Conservation (phyloP, 2,329 filamentous ascomycete genomes). For the Didymella sp. region DNA sequence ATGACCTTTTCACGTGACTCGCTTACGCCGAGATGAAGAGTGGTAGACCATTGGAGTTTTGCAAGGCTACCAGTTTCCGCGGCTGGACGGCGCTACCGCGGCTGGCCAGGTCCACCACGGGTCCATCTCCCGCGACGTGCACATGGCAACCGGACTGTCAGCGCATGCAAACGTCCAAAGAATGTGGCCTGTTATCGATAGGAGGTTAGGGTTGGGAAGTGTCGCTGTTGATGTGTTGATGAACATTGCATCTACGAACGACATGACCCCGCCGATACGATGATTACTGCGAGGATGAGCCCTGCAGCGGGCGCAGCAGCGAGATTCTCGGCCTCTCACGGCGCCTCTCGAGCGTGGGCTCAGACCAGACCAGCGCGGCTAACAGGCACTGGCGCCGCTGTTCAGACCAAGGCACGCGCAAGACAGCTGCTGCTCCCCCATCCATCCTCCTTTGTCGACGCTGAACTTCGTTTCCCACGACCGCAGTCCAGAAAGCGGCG, state of each 20-base stretch:
- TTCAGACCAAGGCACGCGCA: slow-evolving; percentile 12
- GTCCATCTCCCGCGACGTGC: neutral
- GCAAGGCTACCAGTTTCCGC: slow-evolving; percentile 3
- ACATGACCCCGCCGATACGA: neutral
- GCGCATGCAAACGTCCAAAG: neutral
- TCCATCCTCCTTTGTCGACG: slow-evolving; percentile 8
- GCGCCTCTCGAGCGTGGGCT: slow-evolving; percentile 1
- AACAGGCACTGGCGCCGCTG: slow-evolving; percentile 1
- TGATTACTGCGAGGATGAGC: slow-evolving; percentile 10
- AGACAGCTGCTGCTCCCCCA: neutral
- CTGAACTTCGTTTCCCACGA: neutral
- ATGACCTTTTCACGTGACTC: neutral
- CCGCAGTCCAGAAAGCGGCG: neutral
- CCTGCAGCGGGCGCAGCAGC: slow-evolving; percentile 8
- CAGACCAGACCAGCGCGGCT: slow-evolving; percentile 7
- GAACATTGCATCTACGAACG: neutral
- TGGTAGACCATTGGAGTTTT: slow-evolving; percentile 13
- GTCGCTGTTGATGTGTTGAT: neutral
- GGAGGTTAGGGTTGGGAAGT: neutral
- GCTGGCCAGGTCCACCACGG: slow-evolving; percentile 11
- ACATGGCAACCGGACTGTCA: neutral
- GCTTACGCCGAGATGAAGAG: neutral
- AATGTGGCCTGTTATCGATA: neutral
- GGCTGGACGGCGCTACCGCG: neutral
- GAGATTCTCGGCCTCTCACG: slow-evolving; percentile 2